These are phyloP conservation scores for Endocarpon pusillum DNA, from an alignment of 495 filamentous ascomycete species.

Conservation along the genomic window DNA sequence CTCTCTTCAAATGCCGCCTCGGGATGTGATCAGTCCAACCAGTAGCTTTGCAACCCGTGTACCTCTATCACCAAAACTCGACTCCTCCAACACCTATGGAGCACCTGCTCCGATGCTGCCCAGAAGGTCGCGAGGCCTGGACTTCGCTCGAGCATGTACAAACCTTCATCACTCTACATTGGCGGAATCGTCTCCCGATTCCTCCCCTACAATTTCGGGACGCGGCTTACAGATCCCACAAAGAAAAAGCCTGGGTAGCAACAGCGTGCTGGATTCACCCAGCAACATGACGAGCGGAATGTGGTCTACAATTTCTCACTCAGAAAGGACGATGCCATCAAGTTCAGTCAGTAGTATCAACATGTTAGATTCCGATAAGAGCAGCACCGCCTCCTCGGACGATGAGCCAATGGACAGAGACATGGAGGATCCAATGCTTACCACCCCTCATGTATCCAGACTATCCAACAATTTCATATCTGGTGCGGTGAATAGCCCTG, in stretches of 20 bases:
- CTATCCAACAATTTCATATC: slow-evolving; percentile 31
- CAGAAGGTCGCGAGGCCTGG: slow-evolving; percentile 67
- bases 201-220: slow-evolving; percentile 57
- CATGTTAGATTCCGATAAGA: slow-evolving; percentile 65
- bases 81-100: slow-evolving; percentile 65
- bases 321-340: slow-evolving; percentile 59
- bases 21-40: slow-evolving; percentile 30
- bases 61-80: slow-evolving; percentile 73
- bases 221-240: slow-evolving; percentile 64
- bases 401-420: slow-evolving; percentile 69
- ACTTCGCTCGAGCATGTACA: slow-evolving; percentile 87
- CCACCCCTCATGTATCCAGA: slow-evolving; percentile 48
- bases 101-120: slow-evolving; percentile 73
- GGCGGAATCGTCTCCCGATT: slow-evolving; percentile 82
- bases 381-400: slow-evolving; percentile 52
- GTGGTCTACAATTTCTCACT: slow-evolving; percentile 26
- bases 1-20: slow-evolving; percentile 56
- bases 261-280: slow-evolving; percentile 26
- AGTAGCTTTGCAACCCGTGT: slow-evolving; percentile 42
- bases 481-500: slow-evolving; percentile 28
- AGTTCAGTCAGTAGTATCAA: slow-evolving; percentile 73
- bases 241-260: slow-evolving; percentile 26
- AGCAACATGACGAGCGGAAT: slow-evolving; percentile 21
- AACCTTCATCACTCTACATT: slow-evolving; percentile 92
- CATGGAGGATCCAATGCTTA: slow-evolving; percentile 57